Evolutionary conservation across 108 stramenopile genomes (phyloP), one percentile per base, ranked within the genome.

Genomic region (Cyclotella cryptica): DNA sequence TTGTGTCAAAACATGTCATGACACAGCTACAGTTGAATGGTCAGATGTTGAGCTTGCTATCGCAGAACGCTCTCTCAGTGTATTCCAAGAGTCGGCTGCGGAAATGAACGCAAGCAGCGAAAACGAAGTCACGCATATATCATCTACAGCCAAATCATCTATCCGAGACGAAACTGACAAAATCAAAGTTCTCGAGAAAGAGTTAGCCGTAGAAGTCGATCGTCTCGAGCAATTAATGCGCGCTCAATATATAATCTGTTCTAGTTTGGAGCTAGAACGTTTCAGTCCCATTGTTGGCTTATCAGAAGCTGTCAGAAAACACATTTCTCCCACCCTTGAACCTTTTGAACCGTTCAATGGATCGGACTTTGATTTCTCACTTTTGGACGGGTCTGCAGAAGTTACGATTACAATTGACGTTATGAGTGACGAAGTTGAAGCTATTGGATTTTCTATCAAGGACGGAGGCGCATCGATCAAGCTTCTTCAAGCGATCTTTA

Each of bases 381-480:
- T 83, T 52, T 76, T 77, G 39, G 72, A 73, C 60, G 76, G 76
- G 15, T 64, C 66, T 40, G 82, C 71, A 30, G 82, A 83, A 55
- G 54, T 83, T 21, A 70, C 71, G n/a, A 62, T 77, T 66, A 61
- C 54, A 39, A n/a, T 83, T 30, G 27, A 69, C 18, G 19, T 24
- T 54, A 68, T 77, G 17, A 51, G 66, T 10, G 42, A 70, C 0
- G 22, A 49, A 17, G 29, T 57, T 19, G 35, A 42, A 14, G 52
- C 47, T 0, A 42, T 73, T 41, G 76, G 71, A 10, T 83, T 75
- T 58, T 83, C 75, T 66, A 69, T 77, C 59, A 83, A 77, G 59
- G 81, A 82, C 57, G 76, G 54, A 3, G 71, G 67, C 19, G 39
- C 66, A 10, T 29, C 82, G 7, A 77, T 77, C 4, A 67, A 77